Evolutionary conservation across 306 rosid genomes (phyloP), one percentile per base, ranked within the genome.

Genomic region (Fagus crenata): DNA sequence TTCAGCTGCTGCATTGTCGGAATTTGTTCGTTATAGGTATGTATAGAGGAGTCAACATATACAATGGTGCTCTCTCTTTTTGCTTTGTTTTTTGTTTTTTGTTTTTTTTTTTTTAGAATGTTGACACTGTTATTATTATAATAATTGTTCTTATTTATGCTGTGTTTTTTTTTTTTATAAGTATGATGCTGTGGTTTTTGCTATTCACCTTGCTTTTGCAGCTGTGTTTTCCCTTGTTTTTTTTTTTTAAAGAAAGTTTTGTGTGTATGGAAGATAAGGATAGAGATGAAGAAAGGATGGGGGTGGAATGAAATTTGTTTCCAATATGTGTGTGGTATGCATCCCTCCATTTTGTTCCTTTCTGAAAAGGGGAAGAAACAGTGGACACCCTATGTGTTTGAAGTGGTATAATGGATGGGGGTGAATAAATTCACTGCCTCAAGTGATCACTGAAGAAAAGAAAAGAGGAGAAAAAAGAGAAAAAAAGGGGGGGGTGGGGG

Each of bases 1-100:
- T 85, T 93, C 97, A 18, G 96, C 94, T 67, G 98, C 98, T 35
- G 97, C 98, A 70, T 83, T 92, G 80, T 93, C 98, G 49, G 98
- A 93, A 88, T 93, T 93, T 84, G 91, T 92, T 77, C 91, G 89
- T 33, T 93, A 89, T 82, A 89, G 98, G 98, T 93, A 87, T 22
- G 43, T 35, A 49, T 60, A 68, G 35, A 73, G 69, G 80, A 64
- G 71, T 59, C 46, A 3, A 68, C 46, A 61, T 72, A 13, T 15
- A 81, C 81, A 49, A 35, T n/a, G 71, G 51, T 46, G 28, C 84
- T 69, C 43, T 71, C 68, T 63, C 28, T 43, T 13, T 28, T 84
- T 54, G 46, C 68, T 53, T 54, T 69, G 53, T n/a, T 51, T 41
- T 60, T 74, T 60, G n/a, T 60, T 22, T 49, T n/a, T 71, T 70